Base-by-base conservation (phyloP, 495 filamentous ascomycete species). In the Talaromyces stipitatus region DNA sequence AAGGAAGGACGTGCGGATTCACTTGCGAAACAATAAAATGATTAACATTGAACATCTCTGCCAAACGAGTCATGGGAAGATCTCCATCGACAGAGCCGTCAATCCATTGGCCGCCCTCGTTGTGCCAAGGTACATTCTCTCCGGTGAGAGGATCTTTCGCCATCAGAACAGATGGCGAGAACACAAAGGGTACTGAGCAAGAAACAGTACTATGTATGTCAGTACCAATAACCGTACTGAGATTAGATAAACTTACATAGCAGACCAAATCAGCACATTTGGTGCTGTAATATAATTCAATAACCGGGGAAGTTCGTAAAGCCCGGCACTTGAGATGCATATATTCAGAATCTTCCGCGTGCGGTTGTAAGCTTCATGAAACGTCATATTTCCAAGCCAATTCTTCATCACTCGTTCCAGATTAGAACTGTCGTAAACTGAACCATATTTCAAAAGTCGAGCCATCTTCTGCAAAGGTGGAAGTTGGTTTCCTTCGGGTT, bases 1-100 rank as follows among this genome's bases (percentile, higher is more conserved):
- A 96, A 6, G 92, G 91, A 0, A 95, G 85, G 24, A 97, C 88
- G 61, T 97, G 92, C 0, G 92, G 92, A 64, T 97, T 97, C 41
- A 95, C 91, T 66, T 97, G 92, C 0, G 91, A 96, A 30, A 96
- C 92, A 65, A 97, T 96, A 65, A 96, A 96, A 66, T 96, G 91
- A 67, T 96, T 97, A 70, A 96, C 91, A 64, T 96, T 96, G 72
- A 96, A 96, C 88, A 96, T 92, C 62, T 96, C 92, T 0, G 91
- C 86, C 10, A 97, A 76, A 9, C 89, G 79, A 45, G 85, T 91
- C 88, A 96, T 96, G 20, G 92, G 92, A 2, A 97, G 78, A 70
- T 97, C 92, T 58, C 91, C 91, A 62, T 97, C 91, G 4, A 97
- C 89, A 0, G 90, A 95, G 4, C 92, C 92, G 68, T 97, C 92